phyloP scores from a whole-genome alignment of 208 protist genomes.

The Phytomonas sp. region DNA sequence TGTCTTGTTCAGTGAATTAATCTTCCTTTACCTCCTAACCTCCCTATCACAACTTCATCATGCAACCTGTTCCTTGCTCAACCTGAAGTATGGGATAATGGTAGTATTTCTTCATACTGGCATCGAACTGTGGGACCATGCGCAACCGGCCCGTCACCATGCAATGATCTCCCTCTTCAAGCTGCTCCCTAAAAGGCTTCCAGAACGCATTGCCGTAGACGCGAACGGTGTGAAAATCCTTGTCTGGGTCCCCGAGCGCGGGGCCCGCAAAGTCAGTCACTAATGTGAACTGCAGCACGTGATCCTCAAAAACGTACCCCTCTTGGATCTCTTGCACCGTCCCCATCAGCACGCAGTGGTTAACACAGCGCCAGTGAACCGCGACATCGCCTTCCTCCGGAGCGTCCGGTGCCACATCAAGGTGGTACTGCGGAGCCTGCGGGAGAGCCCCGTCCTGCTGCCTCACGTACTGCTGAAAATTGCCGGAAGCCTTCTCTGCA shows the following conservation, averaged over 20 bases:
- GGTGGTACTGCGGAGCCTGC: conserved; percentile 69
- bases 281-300: conserved; percentile 80
- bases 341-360: conserved; percentile 74
- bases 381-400: conserved; percentile 81
- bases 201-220: conserved; percentile 58
- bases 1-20: neutral
- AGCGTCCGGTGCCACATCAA: conserved; percentile 78
- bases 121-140: conserved; percentile 83
- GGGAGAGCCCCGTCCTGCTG: conserved; percentile 52
- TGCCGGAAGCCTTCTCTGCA: conserved; percentile 1
- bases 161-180: conserved; percentile 39
- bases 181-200: conserved; percentile 23
- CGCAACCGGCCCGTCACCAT: conserved; percentile 68
- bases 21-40: neutral
- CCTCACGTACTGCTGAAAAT: conserved; percentile 37
- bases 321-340: conserved; percentile 63
- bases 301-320: conserved; percentile 81
- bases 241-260: conserved; percentile 72
- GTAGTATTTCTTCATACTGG: conserved; percentile 69
- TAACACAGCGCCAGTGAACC: conserved; percentile 80
- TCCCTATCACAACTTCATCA: conserved; percentile 9
- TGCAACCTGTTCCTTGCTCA: conserved; percentile 36
- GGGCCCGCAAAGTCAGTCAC: conserved; percentile 74
- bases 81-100: conserved; percentile 86
- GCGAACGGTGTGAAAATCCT: conserved; percentile 81